Evolutionary conservation across 495 filamentous ascomycete species (phyloP).

Genomic region (Podospora sp.): DNA sequence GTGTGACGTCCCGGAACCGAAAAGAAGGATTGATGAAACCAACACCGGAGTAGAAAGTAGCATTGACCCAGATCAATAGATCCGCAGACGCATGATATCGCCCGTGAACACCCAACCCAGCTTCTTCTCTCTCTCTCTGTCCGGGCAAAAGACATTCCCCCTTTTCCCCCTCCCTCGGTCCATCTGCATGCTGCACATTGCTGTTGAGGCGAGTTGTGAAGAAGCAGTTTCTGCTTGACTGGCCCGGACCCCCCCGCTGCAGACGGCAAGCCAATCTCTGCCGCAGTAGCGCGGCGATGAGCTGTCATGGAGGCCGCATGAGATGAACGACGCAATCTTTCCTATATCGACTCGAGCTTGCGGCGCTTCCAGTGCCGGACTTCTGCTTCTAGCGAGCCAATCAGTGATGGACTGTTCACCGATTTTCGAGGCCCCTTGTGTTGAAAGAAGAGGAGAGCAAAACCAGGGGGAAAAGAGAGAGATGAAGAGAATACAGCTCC

Average conservation of each 20-base stretch:
- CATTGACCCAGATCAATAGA: background rate
- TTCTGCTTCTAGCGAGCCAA: conserved; percentile 5
- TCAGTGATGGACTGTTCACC: conserved; percentile 2
- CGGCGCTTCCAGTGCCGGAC: background rate
- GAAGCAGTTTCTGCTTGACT: background rate
- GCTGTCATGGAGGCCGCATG: conserved; percentile 22
- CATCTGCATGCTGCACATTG: background rate
- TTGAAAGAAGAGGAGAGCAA: background rate
- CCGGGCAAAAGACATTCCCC: background rate
- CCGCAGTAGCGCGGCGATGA: conserved; percentile 16
- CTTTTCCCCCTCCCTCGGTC: background rate
- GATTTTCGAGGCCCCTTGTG: background rate
- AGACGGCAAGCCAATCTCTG: conserved; percentile 16
- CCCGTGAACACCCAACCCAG: background rate
- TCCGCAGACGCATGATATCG: background rate
- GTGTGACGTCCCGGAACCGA: background rate
- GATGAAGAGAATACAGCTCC: background rate
- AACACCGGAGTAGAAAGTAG: background rate
- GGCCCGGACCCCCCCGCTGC: background rate
- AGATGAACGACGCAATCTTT: conserved; percentile 4
- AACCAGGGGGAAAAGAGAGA: background rate
- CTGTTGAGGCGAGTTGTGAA: background rate
- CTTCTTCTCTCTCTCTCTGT: background rate
- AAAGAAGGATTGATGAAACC: background rate
- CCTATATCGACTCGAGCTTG: conserved; percentile 21